Base-by-base conservation (phyloP, 75 land plant genomes). In the Selaginella tamariscina region DNA sequence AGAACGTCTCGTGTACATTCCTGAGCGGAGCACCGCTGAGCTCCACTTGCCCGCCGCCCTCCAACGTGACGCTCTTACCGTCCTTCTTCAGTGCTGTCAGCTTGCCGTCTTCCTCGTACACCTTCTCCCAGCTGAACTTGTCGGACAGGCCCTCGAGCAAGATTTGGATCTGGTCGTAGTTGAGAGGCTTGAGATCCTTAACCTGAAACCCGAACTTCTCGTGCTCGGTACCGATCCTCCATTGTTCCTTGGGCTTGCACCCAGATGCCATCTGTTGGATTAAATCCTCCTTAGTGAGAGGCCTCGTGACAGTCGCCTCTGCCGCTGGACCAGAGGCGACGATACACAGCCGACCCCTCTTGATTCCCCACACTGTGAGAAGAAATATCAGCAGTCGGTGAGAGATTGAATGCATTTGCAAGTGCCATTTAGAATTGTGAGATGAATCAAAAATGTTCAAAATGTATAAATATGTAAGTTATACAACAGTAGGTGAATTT, bases 171-270 rank as follows among this genome's bases (percentile, higher is more conserved):
- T 59, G 62, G 21, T 5, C 18, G 26, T 59, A 59, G 21, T 26
- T n/a, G 21, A 59, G 21, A 8, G 62, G 62, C 62, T 26, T 59
- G 26, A 59, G 62, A 5, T 2, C 21, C n/a, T 21, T 26, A 5
- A 9, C 8, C 5, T 59, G 9, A n/a, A 59, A 59, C 21, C 62
- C 62, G 23, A 59, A 59, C 26, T 59, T 59, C 26, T 59, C 62
- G 26, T 59, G 62, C 62, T 59, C 62, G 21, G 62, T 59, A 5
- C 62, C 62, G 21, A 59, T 59, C 21, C 62, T 59, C 62, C 62
- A 59, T 2, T n/a, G 27, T 26, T 5, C 5, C n/a, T 59, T 59
- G 26, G 62, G 62, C 26, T 59, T 59, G 26, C 62, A 59, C 2
- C 62, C 24, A 59, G 21, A 21, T 2, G 21, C 26, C n/a, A 59